Base-by-base conservation (phyloP, 345 rosid genomes). In the Euclidium syriacum region DNA sequence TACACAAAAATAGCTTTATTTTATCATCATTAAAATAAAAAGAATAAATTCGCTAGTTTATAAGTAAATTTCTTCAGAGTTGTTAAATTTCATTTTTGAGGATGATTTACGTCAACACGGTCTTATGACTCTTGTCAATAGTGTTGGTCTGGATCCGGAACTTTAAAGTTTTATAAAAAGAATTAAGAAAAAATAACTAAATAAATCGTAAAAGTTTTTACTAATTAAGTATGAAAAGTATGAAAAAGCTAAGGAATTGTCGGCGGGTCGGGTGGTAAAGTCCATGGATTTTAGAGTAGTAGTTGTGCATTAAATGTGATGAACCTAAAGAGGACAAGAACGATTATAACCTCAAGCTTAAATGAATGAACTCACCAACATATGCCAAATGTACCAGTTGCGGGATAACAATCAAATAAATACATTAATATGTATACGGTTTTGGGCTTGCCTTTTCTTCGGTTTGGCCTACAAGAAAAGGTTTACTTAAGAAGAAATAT, bases 351-450 rank as follows among this genome's bases (percentile, higher is more conserved):
- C 22, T 51, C 17, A 33, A 46, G 48, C 39, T 39, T 66, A n/a
- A 43, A 35, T 61, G 44, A 69, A 61, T 69, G 67, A 61, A 5
- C 52, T 26, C 68, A 69, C 62, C 73, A 52, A 69, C 62, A 41
- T 17, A 10, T 59, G 26, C 49, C 24, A 61, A 43, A 34, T 22
- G 60, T 44, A 34, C 50, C 46, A 43, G 18, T 35, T 24, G 11
- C 23, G 16, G 33, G 41, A 59, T 42, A 14, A 30, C 48, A 29
- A 27, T 11, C 26, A 32, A 32, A 23, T 23, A 16, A 27, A 51
- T 41, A 8, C 12, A 47, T 12, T 20, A 1, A 38, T 2, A 15
- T 27, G 7, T 43, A 6, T 52, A 52, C 68, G 14, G 47, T 33
- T 24, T 18, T 17, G 17, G 39, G 42, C 18, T 51, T 33, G 5